Base-by-base conservation (phyloP, 2,329 filamentous ascomycete genomes). In the Trichoderma koningii region DNA sequence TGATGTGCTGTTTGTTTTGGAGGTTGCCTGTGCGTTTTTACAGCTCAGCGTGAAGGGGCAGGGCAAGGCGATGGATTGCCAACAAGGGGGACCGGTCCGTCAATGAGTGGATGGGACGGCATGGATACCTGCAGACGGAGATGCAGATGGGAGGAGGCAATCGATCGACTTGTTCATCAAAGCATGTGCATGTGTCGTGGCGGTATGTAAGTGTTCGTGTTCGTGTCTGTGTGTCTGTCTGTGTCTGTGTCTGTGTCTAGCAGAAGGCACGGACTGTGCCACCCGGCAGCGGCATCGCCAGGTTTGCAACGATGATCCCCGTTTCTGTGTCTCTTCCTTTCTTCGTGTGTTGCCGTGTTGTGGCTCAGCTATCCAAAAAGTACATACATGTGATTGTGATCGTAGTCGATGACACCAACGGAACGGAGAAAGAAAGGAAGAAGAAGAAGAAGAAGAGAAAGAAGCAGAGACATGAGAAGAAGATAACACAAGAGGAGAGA, bases 261-360 rank as follows among this genome's bases (percentile, higher is more conserved):
- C 50, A 52, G 50, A 26, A 17, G 60, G 50, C 50, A 55, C 17
- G 41, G 44, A 28, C 44, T 23, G 60, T 63, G 42, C 34, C 47
- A 63, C 60, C 28, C 28, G 60, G 42, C 42, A 61, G 47, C 34
- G 41, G 41, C 47, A 61, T 61, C 34, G 45, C 28, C 41, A 47
- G 34, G 34, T 14, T 38, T 55, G 41, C n/a, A 19, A 19, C 21
- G 15, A 30, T 52, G 57, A 38, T 38, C 34, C 34, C 23, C 19
- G 48, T 38, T 42, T 9, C 6, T 52, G 30, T 28, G 12, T 45
- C 30, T 42, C 30, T 50, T 26, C 12, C n/a, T 41, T 17, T 15
- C n/a, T 60, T 19, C 10, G 4, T 44, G 14, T 63, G 52, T 52
- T 45, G 45, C 55, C 44, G 34, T 14, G 34, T 17, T 45, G 23